Evolutionary conservation across 805 yeast genomes (phyloP).

Genomic region (Spathaspora passalidarum): DNA sequence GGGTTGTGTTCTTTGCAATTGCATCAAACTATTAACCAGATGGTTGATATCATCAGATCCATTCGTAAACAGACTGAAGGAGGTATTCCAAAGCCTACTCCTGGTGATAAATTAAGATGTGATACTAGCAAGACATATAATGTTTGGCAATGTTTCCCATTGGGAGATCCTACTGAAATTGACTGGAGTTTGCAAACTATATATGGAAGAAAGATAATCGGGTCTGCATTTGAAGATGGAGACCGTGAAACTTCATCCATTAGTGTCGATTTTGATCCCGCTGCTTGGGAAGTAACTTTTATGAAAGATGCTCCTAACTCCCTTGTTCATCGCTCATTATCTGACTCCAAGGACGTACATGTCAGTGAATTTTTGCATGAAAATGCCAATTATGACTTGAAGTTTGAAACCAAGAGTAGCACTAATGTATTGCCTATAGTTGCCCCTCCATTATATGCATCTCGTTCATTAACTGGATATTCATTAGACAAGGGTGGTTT

Average conservation of each 20-base stretch:
- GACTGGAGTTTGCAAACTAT: slow-evolving; percentile 57
- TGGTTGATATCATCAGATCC: slow-evolving; percentile 66
- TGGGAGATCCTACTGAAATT: slow-evolving; percentile 47
- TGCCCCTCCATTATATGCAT: slow-evolving; percentile 64
- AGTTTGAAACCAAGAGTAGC: slow-evolving; percentile 46
- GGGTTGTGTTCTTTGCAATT: slow-evolving; percentile 48
- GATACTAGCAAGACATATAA: slow-evolving; percentile 59
- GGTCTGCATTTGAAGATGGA: slow-evolving; percentile 59
- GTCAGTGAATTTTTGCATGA: slow-evolving; percentile 12
- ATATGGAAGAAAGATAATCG: slow-evolving; percentile 66
- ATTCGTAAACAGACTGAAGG: slow-evolving; percentile 55
- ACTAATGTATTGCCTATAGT: slow-evolving; percentile 34
- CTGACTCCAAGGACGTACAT: slow-evolving; percentile 11
- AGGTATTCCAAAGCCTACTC: slow-evolving; percentile 79
- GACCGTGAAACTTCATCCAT: slow-evolving; percentile 48
- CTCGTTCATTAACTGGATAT: slow-evolving; percentile 86
- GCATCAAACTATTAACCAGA: slow-evolving; percentile 67
- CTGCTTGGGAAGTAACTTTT: slow-evolving; percentile 9
- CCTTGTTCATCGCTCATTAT: slow-evolving; percentile 6
- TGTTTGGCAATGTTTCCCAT: slow-evolving; percentile 76
- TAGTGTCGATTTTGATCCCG: slow-evolving; percentile 5
- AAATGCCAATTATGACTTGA: slow-evolving; percentile 29
- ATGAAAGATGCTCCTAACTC: slow-evolving; percentile 6
- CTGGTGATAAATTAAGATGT: slow-evolving; percentile 71
- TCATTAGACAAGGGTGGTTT: slow-evolving; percentile 91